A percentile compares a stretch with the other conserved stretches of the same genome.
phyloP scores from a whole-genome alignment of 2,329 filamentous ascomycete species.

The Trichoderma hamatum region DNA sequence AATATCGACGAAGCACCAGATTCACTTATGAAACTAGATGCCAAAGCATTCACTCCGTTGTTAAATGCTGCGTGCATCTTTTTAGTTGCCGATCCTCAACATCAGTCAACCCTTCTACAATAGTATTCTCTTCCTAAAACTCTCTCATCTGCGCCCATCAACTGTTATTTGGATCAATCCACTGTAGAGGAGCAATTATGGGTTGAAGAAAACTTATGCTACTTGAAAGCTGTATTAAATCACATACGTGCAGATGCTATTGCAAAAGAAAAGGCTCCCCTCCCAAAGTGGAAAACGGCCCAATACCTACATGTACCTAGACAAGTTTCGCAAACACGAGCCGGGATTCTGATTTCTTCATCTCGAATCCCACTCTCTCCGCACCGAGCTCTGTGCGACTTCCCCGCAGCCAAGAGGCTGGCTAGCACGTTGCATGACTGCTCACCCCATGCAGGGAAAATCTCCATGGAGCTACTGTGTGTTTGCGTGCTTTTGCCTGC shows the following conservation, averaged over 20 bases:
- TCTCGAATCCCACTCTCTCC: not conserved
- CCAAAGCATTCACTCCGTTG: too few relatives aligned
- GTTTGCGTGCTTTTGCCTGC: not conserved
- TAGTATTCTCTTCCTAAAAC: too few relatives aligned
- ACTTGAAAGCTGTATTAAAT: not conserved
- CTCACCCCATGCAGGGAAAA: slow-evolving; percentile 3
- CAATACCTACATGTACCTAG: not conserved
- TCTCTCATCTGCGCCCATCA: too few relatives aligned
- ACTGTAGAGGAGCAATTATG: too few relatives aligned
- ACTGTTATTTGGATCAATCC: too few relatives aligned
- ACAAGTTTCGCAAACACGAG: not conserved
- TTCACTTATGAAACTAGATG: too few relatives aligned
- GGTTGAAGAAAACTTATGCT: too few relatives aligned
- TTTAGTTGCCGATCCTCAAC: too few relatives aligned
- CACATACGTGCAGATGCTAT: not conserved
- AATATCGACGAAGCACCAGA: too few relatives aligned
- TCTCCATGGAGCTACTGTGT: not conserved
- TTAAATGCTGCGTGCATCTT: too few relatives aligned
- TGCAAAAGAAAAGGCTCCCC: not conserved
- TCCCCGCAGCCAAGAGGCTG: slow-evolving; percentile 4
- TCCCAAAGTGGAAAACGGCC: not conserved
- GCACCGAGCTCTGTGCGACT: not conserved
- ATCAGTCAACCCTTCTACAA: too few relatives aligned
- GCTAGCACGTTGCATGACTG: not conserved
- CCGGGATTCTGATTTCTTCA: not conserved